Conservation (phyloP, 1,284 basidiomycete genomes). For the Puccinia polysora region DNA sequence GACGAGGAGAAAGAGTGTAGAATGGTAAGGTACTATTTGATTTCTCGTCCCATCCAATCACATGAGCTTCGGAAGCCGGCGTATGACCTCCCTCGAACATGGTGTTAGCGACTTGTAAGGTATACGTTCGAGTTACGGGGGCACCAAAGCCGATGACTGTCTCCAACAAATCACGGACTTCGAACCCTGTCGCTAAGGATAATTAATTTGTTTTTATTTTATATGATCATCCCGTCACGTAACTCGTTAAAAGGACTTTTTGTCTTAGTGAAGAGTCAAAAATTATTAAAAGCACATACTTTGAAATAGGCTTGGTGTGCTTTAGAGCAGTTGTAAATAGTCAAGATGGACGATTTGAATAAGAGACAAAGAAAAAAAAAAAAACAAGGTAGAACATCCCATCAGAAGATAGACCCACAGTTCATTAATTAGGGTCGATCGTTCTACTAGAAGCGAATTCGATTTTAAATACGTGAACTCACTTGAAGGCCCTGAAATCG, state of each 20-base stretch:
- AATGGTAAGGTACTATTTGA: slow-evolving; percentile 4
- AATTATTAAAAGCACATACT: neutral
- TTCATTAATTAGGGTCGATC: too few species aligned
- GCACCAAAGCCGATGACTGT: slow-evolving; percentile 32
- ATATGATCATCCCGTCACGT: neutral
- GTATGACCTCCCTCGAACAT: slow-evolving; percentile 2
- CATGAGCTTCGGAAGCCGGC: slow-evolving; percentile 15
- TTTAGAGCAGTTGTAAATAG: too few species aligned
- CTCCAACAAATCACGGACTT: slow-evolving; percentile 24
- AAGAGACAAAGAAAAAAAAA: neutral
- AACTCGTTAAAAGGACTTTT: too few species aligned
- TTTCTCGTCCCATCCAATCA: slow-evolving; percentile 36
- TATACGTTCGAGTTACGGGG: slow-evolving; percentile 34
- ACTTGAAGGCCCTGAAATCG: slow-evolving; percentile 42
- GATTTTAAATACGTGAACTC: neutral
- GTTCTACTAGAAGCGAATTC: too few species aligned
- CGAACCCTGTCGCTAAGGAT: slow-evolving; percentile 1
- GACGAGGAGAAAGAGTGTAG: neutral
- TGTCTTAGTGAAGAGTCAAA: neutral
- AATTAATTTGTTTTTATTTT: neutral
- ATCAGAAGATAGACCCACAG: neutral
- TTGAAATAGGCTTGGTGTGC: slow-evolving; percentile 13
- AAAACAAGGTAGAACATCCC: neutral
- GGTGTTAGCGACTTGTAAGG: slow-evolving; percentile 26
- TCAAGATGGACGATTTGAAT: too few species aligned